Base-by-base conservation (phyloP, 2,329 filamentous ascomycete species). In the Claviceps purpurea region DNA sequence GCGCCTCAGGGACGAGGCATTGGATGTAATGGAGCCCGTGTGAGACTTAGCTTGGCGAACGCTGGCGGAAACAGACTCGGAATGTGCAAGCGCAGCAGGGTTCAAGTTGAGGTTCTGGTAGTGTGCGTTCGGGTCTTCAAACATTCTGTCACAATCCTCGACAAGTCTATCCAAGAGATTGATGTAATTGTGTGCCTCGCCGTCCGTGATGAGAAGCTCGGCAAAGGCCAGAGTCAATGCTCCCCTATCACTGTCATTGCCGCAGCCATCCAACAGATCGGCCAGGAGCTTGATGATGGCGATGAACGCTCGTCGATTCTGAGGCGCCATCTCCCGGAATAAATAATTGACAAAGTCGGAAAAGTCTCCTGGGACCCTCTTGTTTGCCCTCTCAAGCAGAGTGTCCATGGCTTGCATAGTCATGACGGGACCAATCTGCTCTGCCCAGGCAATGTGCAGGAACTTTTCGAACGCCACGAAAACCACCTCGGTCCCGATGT, bases 381-480 rank as follows among this genome's bases (percentile, higher is more conserved):
- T 85, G 51, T 80, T 76, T 10, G 78, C 74, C 53, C 79, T 75
- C 54, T 78, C 75, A 59, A 94, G 89, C n/a, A 97, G 74, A 1
- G 81, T 80, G 52, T 85, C 79, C 40, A 96, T 73, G 5, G 81
- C 77, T 47, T 84, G 75, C 50, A 80, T 75, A 1, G 87, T 81
- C 65, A 97, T 81, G 52, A 97, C 80, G 3, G 87, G 81, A 0
- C 91, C 91, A 75, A 96, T 89, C 59, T 88, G 84, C 57, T 91
- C 86, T 54, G 79, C 82, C 91, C 91, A 97, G 13, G 87, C 89
- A 56, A 89, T 84, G 54, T 82, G 82, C 55, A 96, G 72, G 59
- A 96, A 97, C 56, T 94, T 96, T 65, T 96, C 90, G 64, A 96
- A 97, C 0, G 90, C 86, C 26, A 87, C 85, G 62, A 96, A 95